Percentiles rank a stretch among this genome's conserved stretches.
Evolutionary conservation across 2,329 filamentous ascomycete species (phyloP).

Genomic region (Colletotrichum tropicale): DNA sequence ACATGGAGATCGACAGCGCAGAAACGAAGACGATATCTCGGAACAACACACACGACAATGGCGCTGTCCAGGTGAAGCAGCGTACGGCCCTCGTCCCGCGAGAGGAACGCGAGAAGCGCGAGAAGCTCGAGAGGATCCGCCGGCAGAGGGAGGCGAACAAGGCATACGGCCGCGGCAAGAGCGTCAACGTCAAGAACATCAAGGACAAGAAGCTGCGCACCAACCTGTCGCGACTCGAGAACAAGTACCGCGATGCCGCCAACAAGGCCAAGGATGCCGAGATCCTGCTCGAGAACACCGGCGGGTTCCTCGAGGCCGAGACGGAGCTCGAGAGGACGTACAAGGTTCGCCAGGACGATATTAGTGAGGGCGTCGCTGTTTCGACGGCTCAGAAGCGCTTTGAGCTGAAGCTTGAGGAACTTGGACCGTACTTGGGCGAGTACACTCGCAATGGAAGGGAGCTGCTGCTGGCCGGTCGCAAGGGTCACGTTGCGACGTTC

Average conservation of each 20-base stretch:
- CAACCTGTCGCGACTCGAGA: constrained; percentile 79
- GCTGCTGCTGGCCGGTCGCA: constrained; percentile 83
- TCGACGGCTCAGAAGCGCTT: constrained; percentile 93
- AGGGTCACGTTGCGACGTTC: constrained; percentile 95
- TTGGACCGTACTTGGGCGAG: constrained; percentile 88
- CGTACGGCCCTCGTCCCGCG: constrained; percentile 58
- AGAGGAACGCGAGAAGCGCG: constrained; percentile 53
- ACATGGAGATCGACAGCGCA: constrained; percentile 41
- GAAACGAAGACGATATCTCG: constrained; percentile 37
- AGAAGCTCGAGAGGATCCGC: constrained; percentile 55
- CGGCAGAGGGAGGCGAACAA: constrained; percentile 69
- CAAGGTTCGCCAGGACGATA: constrained; percentile 88
- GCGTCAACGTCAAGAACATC: constrained; percentile 73
- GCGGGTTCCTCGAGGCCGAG: constrained; percentile 88
- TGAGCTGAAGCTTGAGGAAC: constrained; percentile 79
- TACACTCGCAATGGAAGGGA: constrained; percentile 91
- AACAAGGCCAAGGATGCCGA: constrained; percentile 93
- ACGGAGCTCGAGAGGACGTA: constrained; percentile 89
- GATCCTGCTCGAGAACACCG: constrained; percentile 85
- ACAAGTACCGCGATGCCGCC: constrained; percentile 80
- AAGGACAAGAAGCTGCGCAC: constrained; percentile 89
- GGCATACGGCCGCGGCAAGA: constrained; percentile 83
- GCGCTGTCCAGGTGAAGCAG: constrained; percentile 54
- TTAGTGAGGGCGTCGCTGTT: constrained; percentile 73
- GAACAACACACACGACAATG: constrained; percentile 50